These are phyloP conservation scores for Cucurbita argyrosperma DNA, from an alignment of 306 rosid species.

Conservation along the genomic window DNA sequence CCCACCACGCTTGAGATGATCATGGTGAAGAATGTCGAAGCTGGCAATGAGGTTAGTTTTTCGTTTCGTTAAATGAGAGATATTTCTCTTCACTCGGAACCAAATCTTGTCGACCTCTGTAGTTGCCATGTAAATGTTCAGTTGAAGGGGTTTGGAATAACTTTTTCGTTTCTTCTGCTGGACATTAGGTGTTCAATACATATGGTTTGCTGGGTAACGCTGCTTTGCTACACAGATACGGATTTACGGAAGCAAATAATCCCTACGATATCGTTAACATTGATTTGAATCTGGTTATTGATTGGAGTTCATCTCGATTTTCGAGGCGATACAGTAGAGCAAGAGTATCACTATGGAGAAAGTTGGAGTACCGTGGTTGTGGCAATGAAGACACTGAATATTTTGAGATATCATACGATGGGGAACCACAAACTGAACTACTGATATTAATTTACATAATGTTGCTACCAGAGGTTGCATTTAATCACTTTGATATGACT, in stretches of 20 bases:
- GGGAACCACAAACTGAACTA: slow-evolving; percentile 76
- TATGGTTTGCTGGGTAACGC: slow-evolving; percentile 80
- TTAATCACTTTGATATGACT: slow-evolving; percentile 40
- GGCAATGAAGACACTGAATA: slow-evolving; percentile 45
- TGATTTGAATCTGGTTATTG: slow-evolving; percentile 55
- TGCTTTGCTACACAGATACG: slow-evolving; percentile 86
- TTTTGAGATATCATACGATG: slow-evolving; percentile 62
- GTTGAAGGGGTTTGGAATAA: background rate
- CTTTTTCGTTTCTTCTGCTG: background rate
- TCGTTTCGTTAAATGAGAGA: background rate
- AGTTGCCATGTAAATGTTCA: background rate
- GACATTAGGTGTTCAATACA: slow-evolving; percentile 63
- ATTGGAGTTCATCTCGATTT: slow-evolving; percentile 50
- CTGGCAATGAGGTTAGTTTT: slow-evolving; percentile 56
- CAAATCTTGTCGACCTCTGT: background rate
- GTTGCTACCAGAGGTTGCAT: slow-evolving; percentile 40
- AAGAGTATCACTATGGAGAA: slow-evolving; percentile 68
- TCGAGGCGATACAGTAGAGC: slow-evolving; percentile 53
- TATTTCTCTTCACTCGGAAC: too few species aligned
- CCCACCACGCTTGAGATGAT: slow-evolving; percentile 59
- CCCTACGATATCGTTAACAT: slow-evolving; percentile 65
- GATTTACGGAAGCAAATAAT: slow-evolving; percentile 77
- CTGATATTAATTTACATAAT: slow-evolving; percentile 39
- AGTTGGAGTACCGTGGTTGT: slow-evolving; percentile 39
- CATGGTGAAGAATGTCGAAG: slow-evolving; percentile 61